Conservation (phyloP, 192 early-diverging fungal genomes). For the Radiomyces spectabilis region DNA sequence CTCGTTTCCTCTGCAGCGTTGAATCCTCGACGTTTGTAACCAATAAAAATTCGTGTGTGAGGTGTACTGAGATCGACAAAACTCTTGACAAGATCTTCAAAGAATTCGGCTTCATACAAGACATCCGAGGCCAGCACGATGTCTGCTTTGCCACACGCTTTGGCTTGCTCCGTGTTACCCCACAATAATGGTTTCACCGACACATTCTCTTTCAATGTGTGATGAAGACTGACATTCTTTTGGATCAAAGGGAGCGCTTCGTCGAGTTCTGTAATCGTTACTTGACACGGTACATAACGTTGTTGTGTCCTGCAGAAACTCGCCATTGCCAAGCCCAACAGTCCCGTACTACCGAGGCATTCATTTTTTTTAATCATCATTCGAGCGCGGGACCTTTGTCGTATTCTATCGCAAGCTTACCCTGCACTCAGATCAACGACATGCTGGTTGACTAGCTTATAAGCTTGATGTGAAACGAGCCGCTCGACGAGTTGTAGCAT, state of each 20-base stretch:
- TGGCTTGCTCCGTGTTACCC: background rate
- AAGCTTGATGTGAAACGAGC: conserved; percentile 1
- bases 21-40: conserved; percentile 35
- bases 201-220: background rate
- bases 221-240: conserved; percentile 28
- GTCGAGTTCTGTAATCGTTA: conserved; percentile 35
- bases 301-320: no score
- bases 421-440: conserved; percentile 43
- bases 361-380: no score
- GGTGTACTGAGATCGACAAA: conserved; percentile 26
- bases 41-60: conserved; percentile 31
- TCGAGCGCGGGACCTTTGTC: no score
- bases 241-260: conserved; percentile 33
- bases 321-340: conserved; percentile 33
- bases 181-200: conserved; percentile 17
- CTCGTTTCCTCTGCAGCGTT: conserved; percentile 9
- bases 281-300: conserved; percentile 4
- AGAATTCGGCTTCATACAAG: conserved; percentile 31
- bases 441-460: conserved; percentile 25
- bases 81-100: conserved; percentile 25
- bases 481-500: conserved; percentile 27
- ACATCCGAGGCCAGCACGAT: conserved; percentile 44
- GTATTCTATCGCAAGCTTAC: conserved; percentile 7
- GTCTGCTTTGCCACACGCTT: conserved; percentile 11
- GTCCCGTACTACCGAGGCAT: conserved; percentile 29